Evolutionary conservation across 2,329 filamentous ascomycete genomes (phyloP).

Genomic region (Pezicula rhizophila): DNA sequence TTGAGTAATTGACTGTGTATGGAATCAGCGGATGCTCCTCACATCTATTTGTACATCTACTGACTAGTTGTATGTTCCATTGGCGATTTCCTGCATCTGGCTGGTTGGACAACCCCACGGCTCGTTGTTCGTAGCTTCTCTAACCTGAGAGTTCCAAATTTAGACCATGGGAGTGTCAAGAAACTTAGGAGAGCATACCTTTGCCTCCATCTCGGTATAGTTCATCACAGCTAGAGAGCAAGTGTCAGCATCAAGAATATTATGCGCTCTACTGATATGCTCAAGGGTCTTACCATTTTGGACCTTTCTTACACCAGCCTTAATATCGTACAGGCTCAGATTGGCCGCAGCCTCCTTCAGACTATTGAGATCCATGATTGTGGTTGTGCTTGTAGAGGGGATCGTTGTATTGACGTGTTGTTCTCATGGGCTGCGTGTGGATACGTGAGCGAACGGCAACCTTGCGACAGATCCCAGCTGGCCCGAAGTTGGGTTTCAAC

Average conservation of each 20-base stretch:
- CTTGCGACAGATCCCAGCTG: no score
- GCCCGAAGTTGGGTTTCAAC: no score
- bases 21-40: constrained; percentile 12
- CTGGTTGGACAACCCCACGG: constrained; percentile 81
- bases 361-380: constrained; percentile 59
- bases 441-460: no score
- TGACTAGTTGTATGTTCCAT: constrained; percentile 96
- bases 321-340: constrained; percentile 68
- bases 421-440: no score
- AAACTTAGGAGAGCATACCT: constrained; percentile 33
- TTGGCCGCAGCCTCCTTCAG: constrained; percentile 68
- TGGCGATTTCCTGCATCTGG: constrained; percentile 93
- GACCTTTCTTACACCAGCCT: constrained; percentile 69
- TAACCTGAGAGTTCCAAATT: constrained; percentile 52
- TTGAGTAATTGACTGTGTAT: constrained; percentile 78
- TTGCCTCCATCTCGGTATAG: constrained; percentile 69
- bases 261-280: constrained; percentile 10
- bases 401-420: no score
- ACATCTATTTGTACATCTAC: constrained; percentile 29
- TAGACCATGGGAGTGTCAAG: not conserved
- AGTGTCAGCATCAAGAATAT: constrained; percentile 20
- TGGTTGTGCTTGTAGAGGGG: constrained; percentile 7
- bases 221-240: constrained; percentile 62
- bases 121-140: constrained; percentile 98
- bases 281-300: constrained; percentile 59